Percentiles rank a stretch among this genome's conserved stretches.
Evolutionary conservation across 441 rosid genomes (phyloP).

Genomic region (Eruca vesicaria): DNA sequence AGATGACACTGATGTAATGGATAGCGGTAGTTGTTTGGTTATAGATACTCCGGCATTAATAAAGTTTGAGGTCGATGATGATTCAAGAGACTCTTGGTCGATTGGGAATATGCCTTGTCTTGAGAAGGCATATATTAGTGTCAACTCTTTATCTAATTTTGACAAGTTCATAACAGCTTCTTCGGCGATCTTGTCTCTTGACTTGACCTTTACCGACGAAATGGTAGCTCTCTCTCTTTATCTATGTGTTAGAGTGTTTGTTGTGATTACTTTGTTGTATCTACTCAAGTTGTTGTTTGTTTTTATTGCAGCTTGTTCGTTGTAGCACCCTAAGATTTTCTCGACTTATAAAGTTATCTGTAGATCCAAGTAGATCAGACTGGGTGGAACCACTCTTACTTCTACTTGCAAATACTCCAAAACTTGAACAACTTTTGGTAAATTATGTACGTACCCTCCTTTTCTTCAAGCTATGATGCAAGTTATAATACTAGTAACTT

Average conservation of each 20-base stretch:
- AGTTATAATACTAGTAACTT: neutral
- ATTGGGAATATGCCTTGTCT: neutral
- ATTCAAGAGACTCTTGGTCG: constrained; percentile 2
- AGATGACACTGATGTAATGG: neutral
- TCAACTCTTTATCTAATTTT: neutral
- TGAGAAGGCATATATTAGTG: neutral
- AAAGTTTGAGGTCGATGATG: neutral
- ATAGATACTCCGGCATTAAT: constrained; percentile 9
- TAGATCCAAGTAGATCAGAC: neutral
- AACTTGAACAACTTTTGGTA: neutral
- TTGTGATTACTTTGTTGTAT: neutral
- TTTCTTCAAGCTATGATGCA: neutral
- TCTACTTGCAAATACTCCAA: neutral
- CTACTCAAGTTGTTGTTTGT: neutral
- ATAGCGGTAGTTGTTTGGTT: neutral
- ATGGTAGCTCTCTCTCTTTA: neutral
- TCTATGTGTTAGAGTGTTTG: neutral
- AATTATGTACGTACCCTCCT: neutral
- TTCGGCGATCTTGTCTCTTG: neutral
- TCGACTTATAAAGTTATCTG: no score
- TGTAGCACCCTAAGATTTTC: neutral
- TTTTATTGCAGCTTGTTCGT: neutral
- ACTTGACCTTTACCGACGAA: neutral
- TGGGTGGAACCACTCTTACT: neutral
- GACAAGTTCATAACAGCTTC: neutral